Conservation (phyloP, 2,329 filamentous ascomycete genomes). For the Aspergillus thermomutatus region DNA sequence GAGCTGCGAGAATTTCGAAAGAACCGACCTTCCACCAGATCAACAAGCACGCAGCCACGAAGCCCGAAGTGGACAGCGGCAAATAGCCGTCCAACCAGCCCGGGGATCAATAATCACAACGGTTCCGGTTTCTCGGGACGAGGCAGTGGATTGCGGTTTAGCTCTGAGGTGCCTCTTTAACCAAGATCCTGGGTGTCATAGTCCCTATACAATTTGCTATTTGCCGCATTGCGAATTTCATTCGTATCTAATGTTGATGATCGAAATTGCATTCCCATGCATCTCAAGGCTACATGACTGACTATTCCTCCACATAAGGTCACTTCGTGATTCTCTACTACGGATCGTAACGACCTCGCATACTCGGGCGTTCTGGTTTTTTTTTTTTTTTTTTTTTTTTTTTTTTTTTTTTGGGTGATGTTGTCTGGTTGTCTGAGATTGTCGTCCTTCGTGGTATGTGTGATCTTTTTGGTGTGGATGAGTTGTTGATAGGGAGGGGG, state of each 20-base stretch:
- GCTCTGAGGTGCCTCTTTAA: constrained; percentile 34
- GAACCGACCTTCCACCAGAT: constrained; percentile 41
- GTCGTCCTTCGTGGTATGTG: too few relatives aligned
- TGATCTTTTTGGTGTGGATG: too few relatives aligned
- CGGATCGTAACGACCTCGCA: background rate
- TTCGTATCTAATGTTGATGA: background rate
- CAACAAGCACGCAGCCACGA: constrained; percentile 42
- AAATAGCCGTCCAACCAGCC: constrained; percentile 40
- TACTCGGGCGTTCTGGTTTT: background rate
- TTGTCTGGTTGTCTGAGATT: too few relatives aligned
- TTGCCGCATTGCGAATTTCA: background rate
- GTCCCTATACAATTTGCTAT: background rate
- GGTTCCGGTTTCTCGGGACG: constrained; percentile 28
- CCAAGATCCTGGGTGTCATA: background rate
- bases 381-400: too few relatives aligned
- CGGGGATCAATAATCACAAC: constrained; percentile 34
- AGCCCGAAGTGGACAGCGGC: constrained; percentile 37
- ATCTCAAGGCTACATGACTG: background rate
- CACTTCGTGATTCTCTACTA: background rate
- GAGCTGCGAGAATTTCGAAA: constrained; percentile 44
- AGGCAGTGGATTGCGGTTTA: constrained; percentile 38
- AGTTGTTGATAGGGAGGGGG: too few relatives aligned
- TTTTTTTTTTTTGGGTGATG: too few relatives aligned
- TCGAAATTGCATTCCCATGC: background rate
- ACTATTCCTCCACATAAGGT: background rate